These are phyloP conservation scores for Rugosomyces carneus DNA, from an alignment of 1,284 basidiomycete species.

Conservation along the genomic window DNA sequence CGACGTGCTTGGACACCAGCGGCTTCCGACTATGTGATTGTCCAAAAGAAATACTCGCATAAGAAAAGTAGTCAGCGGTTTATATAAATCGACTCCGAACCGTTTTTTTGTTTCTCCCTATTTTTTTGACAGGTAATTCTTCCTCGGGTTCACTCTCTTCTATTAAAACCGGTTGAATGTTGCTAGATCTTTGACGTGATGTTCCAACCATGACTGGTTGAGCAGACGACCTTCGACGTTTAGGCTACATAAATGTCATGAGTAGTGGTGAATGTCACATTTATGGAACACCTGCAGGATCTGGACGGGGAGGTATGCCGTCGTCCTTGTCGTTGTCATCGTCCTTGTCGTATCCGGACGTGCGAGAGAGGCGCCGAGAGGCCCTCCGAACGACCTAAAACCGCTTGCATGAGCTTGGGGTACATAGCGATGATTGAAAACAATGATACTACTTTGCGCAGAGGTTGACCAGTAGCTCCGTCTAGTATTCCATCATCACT, in stretches of 20 bases:
- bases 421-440: neutral
- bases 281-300: constrained; percentile 35
- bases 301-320: constrained; percentile 34
- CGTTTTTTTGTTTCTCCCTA: constrained; percentile 52
- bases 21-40: constrained; percentile 34
- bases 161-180: constrained; percentile 36
- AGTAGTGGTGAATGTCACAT: constrained; percentile 5
- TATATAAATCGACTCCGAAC: constrained; percentile 30
- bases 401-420: neutral
- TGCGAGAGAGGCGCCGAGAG: constrained; percentile 45
- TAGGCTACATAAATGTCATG: constrained; percentile 22
- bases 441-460: constrained; percentile 44
- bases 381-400: constrained; percentile 31
- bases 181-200: constrained; percentile 29
- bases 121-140: constrained; percentile 54
- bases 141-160: constrained; percentile 80
- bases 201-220: constrained; percentile 58
- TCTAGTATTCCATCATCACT: constrained; percentile 78
- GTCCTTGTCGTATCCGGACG: constrained; percentile 32
- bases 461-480: constrained; percentile 63
- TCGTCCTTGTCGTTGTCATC: constrained; percentile 32
- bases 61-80: neutral
- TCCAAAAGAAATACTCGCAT: constrained; percentile 6
- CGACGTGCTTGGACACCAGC: constrained; percentile 47
- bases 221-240: constrained; percentile 46